These are phyloP conservation scores for Lasiodiplodia sp. DNA, from an alignment of 2,329 filamentous ascomycete genomes.

Conservation along the genomic window DNA sequence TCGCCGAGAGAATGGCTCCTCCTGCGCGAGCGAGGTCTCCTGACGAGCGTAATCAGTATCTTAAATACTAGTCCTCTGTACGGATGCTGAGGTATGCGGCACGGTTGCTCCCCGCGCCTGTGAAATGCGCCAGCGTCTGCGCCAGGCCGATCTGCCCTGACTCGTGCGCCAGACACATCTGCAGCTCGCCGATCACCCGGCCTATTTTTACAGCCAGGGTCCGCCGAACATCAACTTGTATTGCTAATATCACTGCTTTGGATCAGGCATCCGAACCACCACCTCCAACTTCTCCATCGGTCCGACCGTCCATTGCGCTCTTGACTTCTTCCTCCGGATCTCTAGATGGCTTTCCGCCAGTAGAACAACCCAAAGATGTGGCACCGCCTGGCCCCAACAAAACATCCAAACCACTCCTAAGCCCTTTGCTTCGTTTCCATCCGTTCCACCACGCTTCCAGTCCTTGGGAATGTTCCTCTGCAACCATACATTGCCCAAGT, in stretches of 20 bases:
- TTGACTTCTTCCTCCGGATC: slow-evolving; percentile 16
- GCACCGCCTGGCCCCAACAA: slow-evolving; percentile 77
- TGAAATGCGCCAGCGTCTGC: neutral
- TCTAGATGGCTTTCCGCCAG: slow-evolving; percentile 20
- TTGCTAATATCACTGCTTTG: neutral
- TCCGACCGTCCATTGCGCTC: slow-evolving; percentile 19
- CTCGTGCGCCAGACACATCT: slow-evolving; percentile 8
- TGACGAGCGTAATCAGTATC: neutral
- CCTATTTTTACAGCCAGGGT: slow-evolving; percentile 10
- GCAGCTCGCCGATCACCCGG: neutral
- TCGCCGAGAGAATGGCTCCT: neutral
- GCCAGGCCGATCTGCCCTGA: slow-evolving; percentile 7
- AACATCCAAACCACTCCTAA: slow-evolving; percentile 67
- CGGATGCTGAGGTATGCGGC: slow-evolving; percentile 2
- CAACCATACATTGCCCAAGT: slow-evolving; percentile 65
- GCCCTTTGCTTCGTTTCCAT: slow-evolving; percentile 26
- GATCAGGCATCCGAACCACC: slow-evolving; percentile 59
- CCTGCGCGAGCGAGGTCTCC: neutral
- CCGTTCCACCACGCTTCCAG: slow-evolving; percentile 54
- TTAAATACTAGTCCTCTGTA: neutral
- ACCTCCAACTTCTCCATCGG: slow-evolving; percentile 58
- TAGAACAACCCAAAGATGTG: slow-evolving; percentile 67
- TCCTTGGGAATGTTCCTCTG: slow-evolving; percentile 20
- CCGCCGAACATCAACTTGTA: neutral
- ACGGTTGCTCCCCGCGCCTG: neutral